Conservation (phyloP, 805 yeast genomes). For the Candida peoriensis region DNA sequence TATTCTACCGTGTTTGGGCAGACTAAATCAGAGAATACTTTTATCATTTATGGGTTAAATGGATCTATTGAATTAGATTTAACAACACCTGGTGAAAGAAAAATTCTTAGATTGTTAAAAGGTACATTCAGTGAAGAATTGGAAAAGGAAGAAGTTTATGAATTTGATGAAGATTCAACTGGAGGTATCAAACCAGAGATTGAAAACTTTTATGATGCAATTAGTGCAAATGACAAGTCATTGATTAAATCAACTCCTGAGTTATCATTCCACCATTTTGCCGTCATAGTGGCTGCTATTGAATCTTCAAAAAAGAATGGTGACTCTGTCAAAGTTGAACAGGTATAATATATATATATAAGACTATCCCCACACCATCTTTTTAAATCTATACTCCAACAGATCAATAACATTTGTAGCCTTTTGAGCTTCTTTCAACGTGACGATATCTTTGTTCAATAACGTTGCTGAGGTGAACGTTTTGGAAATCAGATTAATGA, state of each 20-base stretch:
- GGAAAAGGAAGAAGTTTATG: conserved; percentile 14
- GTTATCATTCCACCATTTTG: conserved; percentile 83
- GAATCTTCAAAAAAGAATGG: conserved; percentile 55
- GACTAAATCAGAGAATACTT: conserved; percentile 53
- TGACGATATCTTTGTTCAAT: conserved; percentile 28
- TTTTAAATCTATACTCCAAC: conserved; percentile 32
- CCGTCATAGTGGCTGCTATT: conserved; percentile 76
- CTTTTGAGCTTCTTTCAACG: conserved; percentile 30
- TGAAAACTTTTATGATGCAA: conserved; percentile 49
- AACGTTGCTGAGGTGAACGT: conserved; percentile 21
- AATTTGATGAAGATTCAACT: conserved; percentile 35
- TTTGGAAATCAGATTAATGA: conserved; percentile 20
- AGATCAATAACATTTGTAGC: conserved; percentile 29
- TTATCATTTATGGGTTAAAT: conserved; percentile 67
- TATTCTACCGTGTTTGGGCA: conserved; percentile 85
- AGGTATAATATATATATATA: not conserved
- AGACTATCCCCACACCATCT: conserved; percentile 34
- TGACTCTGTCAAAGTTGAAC: conserved; percentile 38
- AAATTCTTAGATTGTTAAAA: conserved; percentile 23
- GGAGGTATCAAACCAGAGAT: conserved; percentile 60
- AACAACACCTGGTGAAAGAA: conserved; percentile 31
- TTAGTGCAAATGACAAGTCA: conserved; percentile 48
- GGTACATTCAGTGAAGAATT: conserved; percentile 18
- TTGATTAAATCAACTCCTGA: conserved; percentile 54
- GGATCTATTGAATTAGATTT: conserved; percentile 68